phyloP scores from a whole-genome alignment of 2,329 filamentous ascomycete genomes.

The Colletotrichum tanaceti region DNA sequence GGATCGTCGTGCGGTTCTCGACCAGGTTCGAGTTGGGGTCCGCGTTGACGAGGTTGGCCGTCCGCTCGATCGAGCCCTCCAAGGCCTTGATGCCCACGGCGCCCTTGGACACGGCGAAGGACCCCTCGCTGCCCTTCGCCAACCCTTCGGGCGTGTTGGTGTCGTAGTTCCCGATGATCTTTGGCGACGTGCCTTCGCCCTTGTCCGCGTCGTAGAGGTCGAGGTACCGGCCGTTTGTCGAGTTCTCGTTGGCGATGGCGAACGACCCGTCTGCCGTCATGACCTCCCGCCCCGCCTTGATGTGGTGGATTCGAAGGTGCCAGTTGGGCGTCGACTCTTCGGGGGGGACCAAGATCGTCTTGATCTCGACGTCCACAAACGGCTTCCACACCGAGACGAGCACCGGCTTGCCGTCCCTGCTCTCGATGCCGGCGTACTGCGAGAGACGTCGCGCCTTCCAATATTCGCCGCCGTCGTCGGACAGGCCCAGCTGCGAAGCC shows the following conservation, averaged over 20 bases:
- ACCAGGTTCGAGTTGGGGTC: conserved; percentile 84
- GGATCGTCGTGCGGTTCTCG: conserved; percentile 77
- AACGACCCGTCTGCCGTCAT: conserved; percentile 81
- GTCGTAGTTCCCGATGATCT: conserved; percentile 71
- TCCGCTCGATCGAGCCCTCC: conserved; percentile 61
- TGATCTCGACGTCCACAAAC: conserved; percentile 74
- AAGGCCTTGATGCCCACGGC: conserved; percentile 68
- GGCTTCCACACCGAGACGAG: conserved; percentile 78
- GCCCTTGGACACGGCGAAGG: conserved; percentile 68
- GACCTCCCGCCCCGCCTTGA: conserved; percentile 70
- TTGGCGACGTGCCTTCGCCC: conserved; percentile 64
- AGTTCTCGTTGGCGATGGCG: conserved; percentile 70
- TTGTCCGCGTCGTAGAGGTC: conserved; percentile 56
- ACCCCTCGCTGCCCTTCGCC: conserved; percentile 61
- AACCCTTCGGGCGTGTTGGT: conserved; percentile 64
- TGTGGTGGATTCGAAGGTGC: conserved; percentile 74
- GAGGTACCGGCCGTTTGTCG: conserved; percentile 61
- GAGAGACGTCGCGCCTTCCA: conserved; percentile 81
- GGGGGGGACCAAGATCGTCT: conserved; percentile 74
- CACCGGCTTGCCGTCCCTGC: conserved; percentile 65
- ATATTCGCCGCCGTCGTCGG: conserved; percentile 80
- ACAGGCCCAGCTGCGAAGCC: conserved; percentile 80
- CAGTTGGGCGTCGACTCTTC: conserved; percentile 70
- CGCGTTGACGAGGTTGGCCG: conserved; percentile 76
- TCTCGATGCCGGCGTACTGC: conserved; percentile 72